phyloP scores from a whole-genome alignment of 2,329 filamentous ascomycete species.

The Fusarium concolor region DNA sequence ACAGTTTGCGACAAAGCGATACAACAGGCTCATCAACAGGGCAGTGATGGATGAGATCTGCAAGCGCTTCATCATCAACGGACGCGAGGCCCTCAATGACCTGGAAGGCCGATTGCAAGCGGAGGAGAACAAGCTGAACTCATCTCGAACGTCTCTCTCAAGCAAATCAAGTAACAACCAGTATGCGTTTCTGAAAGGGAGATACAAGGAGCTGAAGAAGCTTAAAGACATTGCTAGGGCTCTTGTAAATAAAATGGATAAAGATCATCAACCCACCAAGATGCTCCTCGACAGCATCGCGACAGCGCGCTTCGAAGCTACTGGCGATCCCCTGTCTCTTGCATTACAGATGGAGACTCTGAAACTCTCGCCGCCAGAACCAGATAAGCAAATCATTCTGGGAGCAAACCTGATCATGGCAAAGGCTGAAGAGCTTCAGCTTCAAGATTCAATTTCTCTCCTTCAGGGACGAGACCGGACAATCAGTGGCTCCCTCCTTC shows the following conservation, averaged over 20 bases:
- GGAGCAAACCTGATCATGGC: background rate
- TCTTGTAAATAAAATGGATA: conserved; percentile 29
- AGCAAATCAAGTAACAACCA: background rate
- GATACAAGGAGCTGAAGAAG: background rate
- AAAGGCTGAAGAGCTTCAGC: background rate
- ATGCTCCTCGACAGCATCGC: conserved; percentile 10
- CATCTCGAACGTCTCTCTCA: background rate
- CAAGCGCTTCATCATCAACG: conserved; percentile 65
- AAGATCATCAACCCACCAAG: background rate
- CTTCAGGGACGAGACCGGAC: background rate
- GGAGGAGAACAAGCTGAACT: background rate
- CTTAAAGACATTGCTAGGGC: background rate
- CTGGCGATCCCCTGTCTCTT: background rate
- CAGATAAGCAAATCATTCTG: background rate
- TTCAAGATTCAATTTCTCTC: conserved; percentile 2
- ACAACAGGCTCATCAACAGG: conserved; percentile 69
- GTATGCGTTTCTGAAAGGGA: too few relatives aligned
- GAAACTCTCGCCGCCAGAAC: background rate
- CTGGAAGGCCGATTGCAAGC: conserved; percentile 41
- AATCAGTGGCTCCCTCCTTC: too few relatives aligned
- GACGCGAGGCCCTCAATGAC: conserved; percentile 51
- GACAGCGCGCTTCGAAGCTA: background rate
- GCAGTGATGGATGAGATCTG: conserved; percentile 70
- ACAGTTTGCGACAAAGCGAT: conserved; percentile 62
- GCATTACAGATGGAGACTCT: background rate